Base-by-base conservation (phyloP, 768 basidiomycete species). In the Leccinum longicurvipes region DNA sequence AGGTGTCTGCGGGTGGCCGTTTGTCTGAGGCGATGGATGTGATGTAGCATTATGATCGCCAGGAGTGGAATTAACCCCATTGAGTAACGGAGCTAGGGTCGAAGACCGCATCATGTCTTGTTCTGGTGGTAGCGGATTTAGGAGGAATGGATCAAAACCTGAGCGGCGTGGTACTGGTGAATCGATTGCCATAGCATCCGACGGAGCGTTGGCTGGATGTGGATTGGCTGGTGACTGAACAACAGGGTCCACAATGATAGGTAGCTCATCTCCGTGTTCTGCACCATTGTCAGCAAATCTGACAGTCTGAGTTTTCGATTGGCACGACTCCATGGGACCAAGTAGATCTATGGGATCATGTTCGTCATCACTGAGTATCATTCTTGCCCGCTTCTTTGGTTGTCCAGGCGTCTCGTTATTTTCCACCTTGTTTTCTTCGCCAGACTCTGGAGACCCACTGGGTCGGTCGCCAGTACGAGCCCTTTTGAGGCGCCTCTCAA, bases 401-500 rank as follows among this genome's bases (percentile, higher is more conserved):
- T 80, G 79, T 48, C 52, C 53, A n/a, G 57, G 65, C 15, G 57
- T 62, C 23, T 67, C 75, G 45, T 73, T 76, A 15, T 68, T 71
- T 21, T 72, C 87, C 34, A 76, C 47, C 50, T 50, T 67, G 48
- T 57, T 81, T 54, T 84, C 85, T 4, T 83, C 83, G 28, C 56
- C 67, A 14, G 59, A 68, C 68, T 67, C 79, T 71, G 57, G 79
- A 74, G 68, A 70, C 47, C 81, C 82, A 14, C 77, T 79, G 23
- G 74, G 77, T 27, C 78, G 78, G 28, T 82, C 82, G 25, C 81
- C 79, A 2, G 83, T 78, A 6, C 90, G 79, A 62, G 84, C 82
- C 58, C 90, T 72, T 76, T 92, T 92, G 64, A 91, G 73, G 56
- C 80, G 75, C 27, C 91, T 79, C 71, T 93, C 91, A 7, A 93